These are phyloP conservation scores for Fraxinus quadrangulata DNA, from an alignment of 257 asterid species.

Conservation along the genomic window DNA sequence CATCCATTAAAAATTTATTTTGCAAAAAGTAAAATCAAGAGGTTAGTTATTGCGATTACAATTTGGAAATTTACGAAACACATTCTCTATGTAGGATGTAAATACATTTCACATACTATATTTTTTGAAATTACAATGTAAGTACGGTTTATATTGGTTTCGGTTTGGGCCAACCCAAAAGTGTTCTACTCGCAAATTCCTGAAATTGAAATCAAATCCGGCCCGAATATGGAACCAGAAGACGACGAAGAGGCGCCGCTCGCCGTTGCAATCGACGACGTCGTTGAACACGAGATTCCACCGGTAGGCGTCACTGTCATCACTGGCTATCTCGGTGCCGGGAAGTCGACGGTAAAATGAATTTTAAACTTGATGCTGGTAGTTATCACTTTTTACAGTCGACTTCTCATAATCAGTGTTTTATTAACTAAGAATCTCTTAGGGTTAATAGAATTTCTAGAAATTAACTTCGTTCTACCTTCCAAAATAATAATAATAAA, in stretches of 20 bases:
- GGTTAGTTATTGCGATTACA: too few relatives aligned
- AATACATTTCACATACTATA: too few relatives aligned
- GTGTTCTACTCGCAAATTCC: too few relatives aligned
- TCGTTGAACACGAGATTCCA: conserved; percentile 16
- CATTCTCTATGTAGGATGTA: too few relatives aligned
- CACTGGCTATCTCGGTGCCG: conserved; percentile 97
- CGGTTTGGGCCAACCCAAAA: too few relatives aligned
- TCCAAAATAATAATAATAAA: neutral
- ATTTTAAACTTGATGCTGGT: neutral
- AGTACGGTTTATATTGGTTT: too few relatives aligned
- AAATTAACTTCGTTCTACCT: neutral
- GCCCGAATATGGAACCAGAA: conserved; percentile 49
- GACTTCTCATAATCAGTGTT: neutral
- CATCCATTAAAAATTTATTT: neutral
- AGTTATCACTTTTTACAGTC: neutral
- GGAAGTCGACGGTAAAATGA: conserved; percentile 84
- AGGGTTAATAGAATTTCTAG: neutral
- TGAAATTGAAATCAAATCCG: neutral
- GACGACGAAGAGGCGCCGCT: conserved; percentile 87
- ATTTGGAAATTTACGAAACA: too few relatives aligned
- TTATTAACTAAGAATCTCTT: neutral
- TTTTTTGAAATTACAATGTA: too few relatives aligned
- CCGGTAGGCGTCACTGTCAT: conserved; percentile 92
- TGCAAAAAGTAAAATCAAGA: too few relatives aligned
- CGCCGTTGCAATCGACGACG: conserved; percentile 63